Evolutionary conservation across 2,329 filamentous ascomycete genomes (phyloP).

Genomic region (Pestalotiopsis sp.): DNA sequence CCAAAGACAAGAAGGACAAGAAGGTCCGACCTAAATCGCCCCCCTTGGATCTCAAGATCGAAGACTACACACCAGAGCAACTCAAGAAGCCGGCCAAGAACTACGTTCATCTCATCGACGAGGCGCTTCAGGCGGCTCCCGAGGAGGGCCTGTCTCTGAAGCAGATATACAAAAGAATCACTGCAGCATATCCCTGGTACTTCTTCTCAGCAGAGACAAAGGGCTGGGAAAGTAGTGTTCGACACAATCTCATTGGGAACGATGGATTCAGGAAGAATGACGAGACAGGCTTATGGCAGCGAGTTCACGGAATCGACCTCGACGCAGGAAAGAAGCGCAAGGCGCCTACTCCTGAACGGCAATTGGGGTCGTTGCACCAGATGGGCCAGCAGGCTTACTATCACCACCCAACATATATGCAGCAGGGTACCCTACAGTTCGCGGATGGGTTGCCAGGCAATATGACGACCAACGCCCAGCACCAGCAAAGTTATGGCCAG

Average conservation of each 20-base stretch:
- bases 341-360: constrained; percentile 53
- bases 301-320: constrained; percentile 59
- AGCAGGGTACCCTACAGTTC: constrained; percentile 23
- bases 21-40: constrained; percentile 63
- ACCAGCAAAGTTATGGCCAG: constrained; percentile 24
- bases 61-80: constrained; percentile 60
- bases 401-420: constrained; percentile 30
- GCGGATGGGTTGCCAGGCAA: constrained; percentile 23
- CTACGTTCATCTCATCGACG: constrained; percentile 63
- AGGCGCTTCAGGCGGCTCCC: constrained; percentile 57
- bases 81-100: constrained; percentile 65
- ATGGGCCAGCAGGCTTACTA: constrained; percentile 31
- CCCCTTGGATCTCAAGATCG: constrained; percentile 55
- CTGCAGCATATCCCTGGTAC: constrained; percentile 60
- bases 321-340: constrained; percentile 66
- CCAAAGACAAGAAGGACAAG: constrained; percentile 62
- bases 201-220: constrained; percentile 63
- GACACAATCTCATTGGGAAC: constrained; percentile 65
- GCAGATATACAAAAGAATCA: constrained; percentile 66
- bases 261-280: constrained; percentile 63
- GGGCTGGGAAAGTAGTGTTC: constrained; percentile 69
- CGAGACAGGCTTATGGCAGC: constrained; percentile 57
- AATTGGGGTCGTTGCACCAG: constrained; percentile 29
- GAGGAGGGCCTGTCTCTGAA: constrained; percentile 59
- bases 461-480: constrained; percentile 20